These are phyloP conservation scores for Ailanthus altissimus DNA, from an alignment of 345 rosid genomes.

Conservation along the genomic window DNA sequence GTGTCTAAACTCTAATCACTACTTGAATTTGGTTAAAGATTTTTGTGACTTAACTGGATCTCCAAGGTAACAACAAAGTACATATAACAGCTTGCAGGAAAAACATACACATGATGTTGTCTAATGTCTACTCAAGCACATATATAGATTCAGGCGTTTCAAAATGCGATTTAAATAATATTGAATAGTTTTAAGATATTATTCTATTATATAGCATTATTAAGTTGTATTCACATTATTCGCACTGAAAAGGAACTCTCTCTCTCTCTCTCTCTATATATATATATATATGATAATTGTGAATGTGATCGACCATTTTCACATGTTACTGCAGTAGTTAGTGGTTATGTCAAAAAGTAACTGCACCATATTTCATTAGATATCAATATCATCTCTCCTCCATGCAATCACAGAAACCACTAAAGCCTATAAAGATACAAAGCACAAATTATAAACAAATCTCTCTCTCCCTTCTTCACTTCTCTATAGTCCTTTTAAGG, in stretches of 20 bases:
- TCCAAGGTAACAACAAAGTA: background rate
- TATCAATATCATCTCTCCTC: background rate
- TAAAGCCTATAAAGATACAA: background rate
- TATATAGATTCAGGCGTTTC: too few relatives aligned
- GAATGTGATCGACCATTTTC: background rate
- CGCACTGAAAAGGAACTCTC: too few relatives aligned
- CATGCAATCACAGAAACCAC: background rate
- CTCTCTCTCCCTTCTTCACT: background rate
- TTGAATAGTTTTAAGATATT: too few relatives aligned
- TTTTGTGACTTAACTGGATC: background rate
- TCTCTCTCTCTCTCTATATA: too few relatives aligned
- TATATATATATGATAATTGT: background rate
- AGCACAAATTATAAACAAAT: background rate
- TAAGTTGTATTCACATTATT: too few relatives aligned
- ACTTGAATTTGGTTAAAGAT: background rate
- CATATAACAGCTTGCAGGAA: background rate
- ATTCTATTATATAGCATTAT: too few relatives aligned
- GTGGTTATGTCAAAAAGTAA: background rate
- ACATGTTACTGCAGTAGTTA: background rate
- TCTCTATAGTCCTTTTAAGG: background rate
- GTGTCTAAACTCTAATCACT: background rate
- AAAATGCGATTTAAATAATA: too few relatives aligned
- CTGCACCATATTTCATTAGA: background rate
- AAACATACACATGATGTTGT: background rate
- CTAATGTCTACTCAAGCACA: background rate